phyloP scores from a whole-genome alignment of 208 protist species.

The Phytomonas serpens region DNA sequence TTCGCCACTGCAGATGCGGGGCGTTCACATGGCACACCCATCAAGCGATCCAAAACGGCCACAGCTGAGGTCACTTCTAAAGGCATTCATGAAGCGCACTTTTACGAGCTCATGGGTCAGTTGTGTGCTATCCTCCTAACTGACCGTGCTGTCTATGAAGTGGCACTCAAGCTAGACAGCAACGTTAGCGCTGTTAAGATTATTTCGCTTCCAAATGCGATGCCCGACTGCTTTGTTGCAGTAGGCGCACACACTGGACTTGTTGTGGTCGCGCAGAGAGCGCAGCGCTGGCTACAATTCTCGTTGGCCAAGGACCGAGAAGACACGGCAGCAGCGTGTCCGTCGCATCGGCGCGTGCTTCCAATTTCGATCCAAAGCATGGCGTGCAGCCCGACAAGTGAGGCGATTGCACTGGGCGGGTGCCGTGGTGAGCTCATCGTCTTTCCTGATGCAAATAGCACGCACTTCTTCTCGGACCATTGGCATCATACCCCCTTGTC shows the following conservation, averaged over 20 bases:
- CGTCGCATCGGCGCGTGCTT: slow-evolving; percentile 17
- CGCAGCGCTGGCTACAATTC: slow-evolving; percentile 44
- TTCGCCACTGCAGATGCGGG: background rate
- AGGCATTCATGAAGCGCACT: slow-evolving; percentile 19
- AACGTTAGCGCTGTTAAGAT: slow-evolving; percentile 16
- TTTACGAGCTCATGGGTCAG: slow-evolving; percentile 30
- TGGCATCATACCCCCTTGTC: slow-evolving; percentile 85
- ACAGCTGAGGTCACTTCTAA: background rate
- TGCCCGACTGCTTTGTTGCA: slow-evolving; percentile 26
- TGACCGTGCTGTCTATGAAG: slow-evolving; percentile 36
- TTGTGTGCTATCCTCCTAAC: slow-evolving; percentile 66
- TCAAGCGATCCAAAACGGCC: background rate
- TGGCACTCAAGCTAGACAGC: slow-evolving; percentile 16
- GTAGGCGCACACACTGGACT: slow-evolving; percentile 52
- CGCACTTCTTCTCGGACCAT: slow-evolving; percentile 79
- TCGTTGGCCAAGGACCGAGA: slow-evolving; percentile 20
- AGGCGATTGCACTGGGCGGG: slow-evolving; percentile 59
- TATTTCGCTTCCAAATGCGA: slow-evolving; percentile 22
- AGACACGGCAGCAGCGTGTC: slow-evolving; percentile 1
- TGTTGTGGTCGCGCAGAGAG: slow-evolving; percentile 40
- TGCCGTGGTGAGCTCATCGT: slow-evolving; percentile 65
- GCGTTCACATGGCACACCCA: background rate
- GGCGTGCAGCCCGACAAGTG: slow-evolving; percentile 36
- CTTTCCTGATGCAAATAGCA: slow-evolving; percentile 38
- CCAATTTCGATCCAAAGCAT: slow-evolving; percentile 46